These are phyloP conservation scores for Solanum appendiculatum DNA, from an alignment of 257 asterid species.

Conservation along the genomic window DNA sequence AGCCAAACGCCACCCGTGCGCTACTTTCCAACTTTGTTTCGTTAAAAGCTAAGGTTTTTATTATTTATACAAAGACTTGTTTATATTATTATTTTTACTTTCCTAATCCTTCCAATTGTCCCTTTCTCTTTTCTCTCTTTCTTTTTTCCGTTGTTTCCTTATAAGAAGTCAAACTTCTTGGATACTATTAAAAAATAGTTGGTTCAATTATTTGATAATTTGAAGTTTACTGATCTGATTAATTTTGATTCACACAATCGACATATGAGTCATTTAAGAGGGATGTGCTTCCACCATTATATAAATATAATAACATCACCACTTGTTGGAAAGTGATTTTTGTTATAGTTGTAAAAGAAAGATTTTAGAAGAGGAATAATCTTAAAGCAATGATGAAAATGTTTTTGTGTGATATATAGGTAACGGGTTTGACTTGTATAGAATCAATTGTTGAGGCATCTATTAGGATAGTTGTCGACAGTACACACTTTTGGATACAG, in stretches of 20 bases:
- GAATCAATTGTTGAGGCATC: not conserved
- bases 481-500: not conserved
- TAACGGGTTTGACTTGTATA: rapidly evolving
- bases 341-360: not conserved
- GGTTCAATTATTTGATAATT: not conserved
- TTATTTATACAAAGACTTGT: not conserved
- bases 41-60: not conserved
- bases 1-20: not conserved
- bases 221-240: not conserved
- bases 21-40: not conserved
- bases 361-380: not conserved
- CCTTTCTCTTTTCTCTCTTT: not conserved
- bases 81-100: not conserved
- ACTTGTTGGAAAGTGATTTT: not conserved
- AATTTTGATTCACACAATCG: not conserved
- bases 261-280: not conserved
- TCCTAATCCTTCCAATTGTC: not conserved
- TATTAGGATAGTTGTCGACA: not conserved
- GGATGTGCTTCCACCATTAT: too few relatives aligned
- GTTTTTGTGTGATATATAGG: not conserved
- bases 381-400: not conserved
- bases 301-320: not conserved
- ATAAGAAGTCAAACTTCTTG: not conserved
- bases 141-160: not conserved
- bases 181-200: not conserved